Evolutionary conservation across 257 asterid genomes (phyloP).

Genomic region (Gynochthodes officinalis): DNA sequence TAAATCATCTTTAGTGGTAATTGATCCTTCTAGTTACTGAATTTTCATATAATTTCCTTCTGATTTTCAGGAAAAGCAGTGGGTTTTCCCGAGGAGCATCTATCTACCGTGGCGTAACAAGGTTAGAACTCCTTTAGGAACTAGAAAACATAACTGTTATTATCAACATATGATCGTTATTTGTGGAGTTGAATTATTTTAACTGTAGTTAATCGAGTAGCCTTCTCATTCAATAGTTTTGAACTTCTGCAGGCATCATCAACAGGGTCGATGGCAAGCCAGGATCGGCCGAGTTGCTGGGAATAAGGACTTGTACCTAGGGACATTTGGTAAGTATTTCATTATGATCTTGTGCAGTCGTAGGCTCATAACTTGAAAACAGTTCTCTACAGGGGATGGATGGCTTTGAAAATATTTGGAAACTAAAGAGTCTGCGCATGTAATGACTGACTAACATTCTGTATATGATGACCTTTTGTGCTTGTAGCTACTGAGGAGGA

Average conservation of each 20-base stretch:
- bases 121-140: slow-evolving; percentile 29
- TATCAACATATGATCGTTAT: neutral
- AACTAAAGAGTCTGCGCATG: neutral
- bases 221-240: neutral
- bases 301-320: slow-evolving; percentile 87
- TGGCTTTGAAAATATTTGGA: neutral
- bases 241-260: slow-evolving; percentile 75
- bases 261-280: slow-evolving; percentile 99
- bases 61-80: slow-evolving; percentile 65
- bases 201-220: neutral
- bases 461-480: neutral
- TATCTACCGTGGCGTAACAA: slow-evolving; percentile 83
- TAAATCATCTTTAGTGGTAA: neutral
- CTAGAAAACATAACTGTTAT: neutral
- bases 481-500: slow-evolving; percentile 91
- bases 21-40: neutral
- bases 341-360: neutral
- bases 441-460: no score
- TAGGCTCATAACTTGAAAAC: neutral
- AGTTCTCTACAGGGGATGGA: neutral
- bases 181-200: neutral
- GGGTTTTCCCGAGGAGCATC: slow-evolving; percentile 96
- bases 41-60: neutral
- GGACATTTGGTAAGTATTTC: slow-evolving; percentile 66
- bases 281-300: slow-evolving; percentile 98